Evolutionary conservation across 2,329 filamentous ascomycete genomes (phyloP), one percentile per base, ranked within the genome.

Genomic region (Aspergillus ochraceus): DNA sequence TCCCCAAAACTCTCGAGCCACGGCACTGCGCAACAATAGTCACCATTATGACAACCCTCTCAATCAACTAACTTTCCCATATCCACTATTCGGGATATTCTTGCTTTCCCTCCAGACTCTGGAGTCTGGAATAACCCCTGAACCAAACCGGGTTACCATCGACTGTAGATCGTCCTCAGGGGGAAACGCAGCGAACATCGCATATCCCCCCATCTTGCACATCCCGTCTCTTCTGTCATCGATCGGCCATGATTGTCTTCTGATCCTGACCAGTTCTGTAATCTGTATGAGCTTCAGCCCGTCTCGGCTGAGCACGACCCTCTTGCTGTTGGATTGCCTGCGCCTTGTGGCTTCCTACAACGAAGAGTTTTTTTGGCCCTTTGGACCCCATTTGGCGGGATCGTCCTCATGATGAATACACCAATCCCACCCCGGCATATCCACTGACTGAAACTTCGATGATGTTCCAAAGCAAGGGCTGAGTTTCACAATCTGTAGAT

Each of bases 201-300:
- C 42, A 2, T 4, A 20, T 42, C n/a, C 14, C 17, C 10, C 42
- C 42, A n/a, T 46, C 42, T 20, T 45, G 42, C 53, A 47, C 36
- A 47, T 55, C 53, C 46, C 47, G 32, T 45, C 29, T 26, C 32
- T 36, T 49, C 50, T 52, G 36, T 45, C 30, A 30, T 46, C 39
- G 29, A 58, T 61, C 53, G 39, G 56, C 61, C 59, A 46, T 52
- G 55, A 58, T 46, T 20, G 36, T 32, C 30, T 42, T 30, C 46
- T 49, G 29, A 47, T 50, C 58, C 24, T 49, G 46, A 19, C 22
- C 8, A 12, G 4, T 36, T 36, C 11, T 36, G 32, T 36, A 12
- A 36, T 36, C 32, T 36, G 45, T 47, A 17, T n/a, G 6, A 8
- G 36, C 17, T 42, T n/a, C 36, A 42, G 19, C 45, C 42, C 45